These are phyloP conservation scores for Barnettozyma populi DNA, from an alignment of 805 yeast genomes.

Conservation along the genomic window DNA sequence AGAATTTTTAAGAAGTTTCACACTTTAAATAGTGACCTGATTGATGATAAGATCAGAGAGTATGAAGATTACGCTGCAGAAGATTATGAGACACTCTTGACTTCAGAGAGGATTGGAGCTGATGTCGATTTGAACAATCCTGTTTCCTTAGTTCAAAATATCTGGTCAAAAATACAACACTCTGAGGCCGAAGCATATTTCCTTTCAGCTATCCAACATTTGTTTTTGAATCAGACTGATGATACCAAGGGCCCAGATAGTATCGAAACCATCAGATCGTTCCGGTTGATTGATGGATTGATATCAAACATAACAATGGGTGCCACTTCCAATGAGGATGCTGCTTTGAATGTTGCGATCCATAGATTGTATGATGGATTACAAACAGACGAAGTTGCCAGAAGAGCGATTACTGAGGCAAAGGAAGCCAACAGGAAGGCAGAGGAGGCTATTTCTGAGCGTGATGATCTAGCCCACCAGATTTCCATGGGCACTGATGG, in stretches of 20 bases:
- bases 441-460: slow-evolving; percentile 52
- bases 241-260: slow-evolving; percentile 40
- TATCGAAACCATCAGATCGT: slow-evolving; percentile 44
- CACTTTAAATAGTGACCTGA: slow-evolving; percentile 47
- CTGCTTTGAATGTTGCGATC: slow-evolving; percentile 72
- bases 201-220: slow-evolving; percentile 46
- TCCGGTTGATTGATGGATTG: slow-evolving; percentile 59
- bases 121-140: slow-evolving; percentile 50
- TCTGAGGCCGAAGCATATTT: slow-evolving; percentile 46
- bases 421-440: slow-evolving; percentile 46
- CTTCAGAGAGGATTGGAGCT: slow-evolving; percentile 31
- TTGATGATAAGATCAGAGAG: slow-evolving; percentile 60
- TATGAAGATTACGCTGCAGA: slow-evolving; percentile 51
- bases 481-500: slow-evolving; percentile 75
- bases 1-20: slow-evolving; percentile 47
- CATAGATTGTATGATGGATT: slow-evolving; percentile 65
- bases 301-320: slow-evolving; percentile 56
- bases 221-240: slow-evolving; percentile 38
- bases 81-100: slow-evolving; percentile 44
- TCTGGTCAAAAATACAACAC: slow-evolving; percentile 55
- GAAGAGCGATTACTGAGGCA: slow-evolving; percentile 58
- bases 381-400: slow-evolving; percentile 82
- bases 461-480: slow-evolving; percentile 59
- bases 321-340: slow-evolving; percentile 41
- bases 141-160: slow-evolving; percentile 54